These are phyloP conservation scores for Pinus taeda DNA, from an alignment of 75 land plant genomes.

Conservation along the genomic window DNA sequence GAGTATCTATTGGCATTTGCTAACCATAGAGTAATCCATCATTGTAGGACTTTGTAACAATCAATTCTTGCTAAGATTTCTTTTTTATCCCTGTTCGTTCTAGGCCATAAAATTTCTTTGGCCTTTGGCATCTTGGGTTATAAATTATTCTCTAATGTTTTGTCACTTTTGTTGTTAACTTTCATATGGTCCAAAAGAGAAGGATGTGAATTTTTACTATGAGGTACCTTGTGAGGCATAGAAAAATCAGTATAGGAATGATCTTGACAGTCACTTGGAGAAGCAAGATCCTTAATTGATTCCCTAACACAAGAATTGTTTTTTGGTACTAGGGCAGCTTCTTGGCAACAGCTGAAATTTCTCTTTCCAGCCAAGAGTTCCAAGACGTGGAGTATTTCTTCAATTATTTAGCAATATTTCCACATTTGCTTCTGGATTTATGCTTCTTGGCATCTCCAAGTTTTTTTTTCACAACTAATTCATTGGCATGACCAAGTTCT, in stretches of 20 bases:
- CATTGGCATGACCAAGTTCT: too few relatives aligned
- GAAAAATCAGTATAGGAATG: constrained; percentile 2
- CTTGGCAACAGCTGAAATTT: constrained; percentile 71
- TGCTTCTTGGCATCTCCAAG: too few relatives aligned
- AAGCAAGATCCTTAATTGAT: constrained; percentile 74
- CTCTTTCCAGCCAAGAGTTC: constrained; percentile 47
- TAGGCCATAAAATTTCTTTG: constrained; percentile 24
- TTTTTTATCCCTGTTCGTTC: neutral
- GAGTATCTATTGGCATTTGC: neutral
- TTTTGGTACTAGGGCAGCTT: constrained; percentile 85
- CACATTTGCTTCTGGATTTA: too few relatives aligned
- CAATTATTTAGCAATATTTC: too few relatives aligned
- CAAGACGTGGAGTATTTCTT: too few relatives aligned
- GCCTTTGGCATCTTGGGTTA: constrained; percentile 21
- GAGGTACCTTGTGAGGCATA: constrained; percentile 10
- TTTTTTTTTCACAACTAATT: too few relatives aligned
- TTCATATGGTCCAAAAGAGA: constrained; percentile 25
- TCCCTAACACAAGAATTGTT: constrained; percentile 77
- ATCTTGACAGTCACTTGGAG: constrained; percentile 35
- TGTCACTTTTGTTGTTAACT: constrained; percentile 22
- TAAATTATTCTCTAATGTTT: constrained; percentile 11
- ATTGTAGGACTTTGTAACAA: neutral
- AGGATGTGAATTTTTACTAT: constrained; percentile 3
- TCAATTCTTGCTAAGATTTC: neutral
- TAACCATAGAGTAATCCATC: neutral